Conservation (phyloP, 192 early-diverging fungal genomes). For the Radiomyces spectabilis region DNA sequence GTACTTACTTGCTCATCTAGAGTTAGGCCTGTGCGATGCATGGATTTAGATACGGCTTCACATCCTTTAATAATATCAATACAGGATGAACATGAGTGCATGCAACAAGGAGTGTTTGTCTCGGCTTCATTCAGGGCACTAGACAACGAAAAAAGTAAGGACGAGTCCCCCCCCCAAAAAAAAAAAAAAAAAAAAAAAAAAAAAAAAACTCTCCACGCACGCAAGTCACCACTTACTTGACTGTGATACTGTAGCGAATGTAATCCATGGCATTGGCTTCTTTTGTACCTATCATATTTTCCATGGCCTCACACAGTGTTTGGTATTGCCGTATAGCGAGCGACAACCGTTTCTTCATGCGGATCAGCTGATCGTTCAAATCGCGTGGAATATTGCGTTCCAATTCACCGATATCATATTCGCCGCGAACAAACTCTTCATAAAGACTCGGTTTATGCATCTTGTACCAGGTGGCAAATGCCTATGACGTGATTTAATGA, state of each 20-base stretch:
- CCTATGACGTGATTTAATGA: no score
- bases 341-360: background rate
- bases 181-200: constrained; percentile 1
- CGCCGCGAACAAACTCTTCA: constrained; percentile 2
- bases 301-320: background rate
- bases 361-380: background rate
- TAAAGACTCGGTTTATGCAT: background rate
- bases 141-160: no score
- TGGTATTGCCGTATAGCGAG: background rate
- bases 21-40: no score
- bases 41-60: no score
- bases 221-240: constrained; percentile 29
- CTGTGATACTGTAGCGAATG: constrained; percentile 36
- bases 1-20: no score
- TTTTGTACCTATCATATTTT: background rate
- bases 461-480: background rate
- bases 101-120: no score
- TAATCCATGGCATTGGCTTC: constrained; percentile 39
- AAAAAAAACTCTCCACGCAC: background rate
- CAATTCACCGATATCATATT: background rate
- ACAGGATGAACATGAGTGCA: no score
- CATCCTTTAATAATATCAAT: no score
- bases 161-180: no score
- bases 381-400: background rate
- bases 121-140: constrained; percentile 44